Evolutionary conservation across 2,329 filamentous ascomycete species (phyloP), one percentile per base, ranked within the genome.

Genomic region (Pseudocercospora cruenta): DNA sequence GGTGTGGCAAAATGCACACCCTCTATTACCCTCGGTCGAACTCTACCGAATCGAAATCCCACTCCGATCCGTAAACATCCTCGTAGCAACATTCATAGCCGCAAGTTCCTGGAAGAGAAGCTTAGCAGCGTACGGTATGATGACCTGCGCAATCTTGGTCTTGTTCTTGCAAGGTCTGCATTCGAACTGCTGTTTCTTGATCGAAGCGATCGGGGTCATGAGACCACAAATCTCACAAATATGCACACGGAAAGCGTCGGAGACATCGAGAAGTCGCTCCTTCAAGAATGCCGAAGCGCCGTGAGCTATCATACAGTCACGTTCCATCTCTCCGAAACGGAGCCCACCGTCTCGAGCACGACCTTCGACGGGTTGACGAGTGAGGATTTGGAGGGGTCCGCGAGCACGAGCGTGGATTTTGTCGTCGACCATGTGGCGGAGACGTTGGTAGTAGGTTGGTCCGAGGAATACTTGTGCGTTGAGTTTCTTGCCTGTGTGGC

Each of bases 301-400:
- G 79, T 99, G 96, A n/a, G 96, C 93, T 84, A 99, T 99, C 95
- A 99, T 99, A 80, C 95, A 99, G 88, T 99, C 96, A 83, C 96
- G 94, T 82, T 99, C 96, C 95, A 99, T 99, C 85, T 99, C 95
- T 89, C 95, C 95, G 88, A 99, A 99, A 78, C 96, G 94, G 53
- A 99, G 87, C 84, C 95, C 95, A 86, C 95, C 95, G 78, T 99
- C 96, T 81, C 96, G 86, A 3, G 95, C 95, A 88, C 96, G 92
- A 91, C 95, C 95, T 82, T 99, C 95, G 14, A 99, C 95, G 19
- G 95, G 95, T 80, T 99, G 95, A 65, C 96, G 87, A 2, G 95
- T 99, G 82, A 99, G 88, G 76, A 99, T 99, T 82, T 99, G 95
- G 22, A 97, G 92, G 0, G 95, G 95, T 39, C 96, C 95, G 78